Evolutionary conservation across 1,284 basidiomycete species (phyloP).

Genomic region (Xerocomus cyaneibrunnescens): DNA sequence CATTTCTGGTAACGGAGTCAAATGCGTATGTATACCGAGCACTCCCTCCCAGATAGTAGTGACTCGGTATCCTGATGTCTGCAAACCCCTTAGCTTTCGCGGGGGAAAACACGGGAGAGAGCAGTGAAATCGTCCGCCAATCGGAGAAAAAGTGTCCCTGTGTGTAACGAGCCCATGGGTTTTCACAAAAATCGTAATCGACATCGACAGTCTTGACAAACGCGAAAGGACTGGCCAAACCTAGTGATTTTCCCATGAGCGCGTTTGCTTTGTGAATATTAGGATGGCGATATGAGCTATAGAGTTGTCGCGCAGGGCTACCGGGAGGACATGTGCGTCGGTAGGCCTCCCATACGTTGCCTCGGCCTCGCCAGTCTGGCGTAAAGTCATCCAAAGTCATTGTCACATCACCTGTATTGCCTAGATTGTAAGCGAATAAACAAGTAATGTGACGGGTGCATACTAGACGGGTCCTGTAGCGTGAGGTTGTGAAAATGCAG

Average conservation of each 20-base stretch:
- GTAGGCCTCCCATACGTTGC: slow-evolving; percentile 90
- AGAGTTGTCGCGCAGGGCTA: slow-evolving; percentile 77
- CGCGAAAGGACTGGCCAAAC: slow-evolving; percentile 53
- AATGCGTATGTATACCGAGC: slow-evolving; percentile 87
- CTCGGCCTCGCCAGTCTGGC: slow-evolving; percentile 81
- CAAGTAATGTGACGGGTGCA: slow-evolving; percentile 15
- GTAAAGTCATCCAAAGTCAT: slow-evolving; percentile 67
- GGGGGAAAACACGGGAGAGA: slow-evolving; percentile 91
- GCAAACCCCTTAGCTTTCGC: slow-evolving; percentile 80
- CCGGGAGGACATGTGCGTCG: slow-evolving; percentile 80
- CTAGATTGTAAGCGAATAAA: slow-evolving; percentile 6
- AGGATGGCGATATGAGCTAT: slow-evolving; percentile 61
- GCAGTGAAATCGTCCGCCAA: slow-evolving; percentile 81
- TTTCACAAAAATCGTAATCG: slow-evolving; percentile 72
- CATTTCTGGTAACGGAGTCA: slow-evolving; percentile 70
- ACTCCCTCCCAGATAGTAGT: slow-evolving; percentile 89
- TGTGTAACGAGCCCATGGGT: slow-evolving; percentile 79
- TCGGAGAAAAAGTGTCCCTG: slow-evolving; percentile 96
- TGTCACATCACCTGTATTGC: slow-evolving; percentile 48
- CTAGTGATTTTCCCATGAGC: slow-evolving; percentile 18
- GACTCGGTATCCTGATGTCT: slow-evolving; percentile 90
- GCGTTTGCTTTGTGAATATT: slow-evolving; percentile 15
- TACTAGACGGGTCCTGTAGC: slow-evolving; percentile 41
- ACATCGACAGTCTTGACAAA: slow-evolving; percentile 65
- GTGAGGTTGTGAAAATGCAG: slow-evolving; percentile 69